These are phyloP conservation scores for Salix viminalis DNA, from an alignment of 345 rosid species.

Conservation along the genomic window DNA sequence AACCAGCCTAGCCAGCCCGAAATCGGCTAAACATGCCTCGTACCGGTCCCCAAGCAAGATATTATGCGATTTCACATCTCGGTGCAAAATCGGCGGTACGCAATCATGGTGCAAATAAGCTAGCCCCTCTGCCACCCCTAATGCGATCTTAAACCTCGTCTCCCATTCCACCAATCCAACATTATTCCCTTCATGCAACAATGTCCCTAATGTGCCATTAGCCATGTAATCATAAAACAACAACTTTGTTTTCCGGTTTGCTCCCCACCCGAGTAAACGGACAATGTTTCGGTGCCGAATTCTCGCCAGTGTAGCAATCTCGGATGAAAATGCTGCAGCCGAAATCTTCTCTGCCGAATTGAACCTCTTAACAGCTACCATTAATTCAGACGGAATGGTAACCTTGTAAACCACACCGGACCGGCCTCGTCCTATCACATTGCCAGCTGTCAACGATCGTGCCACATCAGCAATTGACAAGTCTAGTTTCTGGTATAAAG, in stretches of 20 bases:
- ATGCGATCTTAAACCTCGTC: constrained; percentile 57
- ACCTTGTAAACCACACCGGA: constrained; percentile 77
- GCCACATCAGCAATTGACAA: constrained; percentile 64
- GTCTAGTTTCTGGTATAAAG: constrained; percentile 76
- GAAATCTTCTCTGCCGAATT: constrained; percentile 43
- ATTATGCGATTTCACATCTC: constrained; percentile 80
- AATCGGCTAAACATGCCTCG: constrained; percentile 80
- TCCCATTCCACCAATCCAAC: constrained; percentile 53
- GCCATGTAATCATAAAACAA: constrained; percentile 69
- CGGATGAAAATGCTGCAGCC: constrained; percentile 65
- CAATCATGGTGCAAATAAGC: constrained; percentile 87
- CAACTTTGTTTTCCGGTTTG: constrained; percentile 59
- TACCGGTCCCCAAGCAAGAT: constrained; percentile 58
- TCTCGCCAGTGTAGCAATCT: constrained; percentile 61
- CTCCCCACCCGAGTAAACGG: constrained; percentile 74
- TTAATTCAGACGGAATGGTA: constrained; percentile 44
- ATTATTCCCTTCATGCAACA: constrained; percentile 49
- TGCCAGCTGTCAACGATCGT: constrained; percentile 44
- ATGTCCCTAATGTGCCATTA: constrained; percentile 55
- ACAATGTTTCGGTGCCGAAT: constrained; percentile 91
- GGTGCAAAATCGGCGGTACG: constrained; percentile 72
- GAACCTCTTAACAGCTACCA: constrained; percentile 69
- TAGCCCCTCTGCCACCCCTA: constrained; percentile 75
- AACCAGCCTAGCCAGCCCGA: constrained; percentile 71
- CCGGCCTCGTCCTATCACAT: constrained; percentile 71